These are phyloP conservation scores for Tuber melanosporum DNA, from an alignment of 495 filamentous ascomycete species.

Conservation along the genomic window DNA sequence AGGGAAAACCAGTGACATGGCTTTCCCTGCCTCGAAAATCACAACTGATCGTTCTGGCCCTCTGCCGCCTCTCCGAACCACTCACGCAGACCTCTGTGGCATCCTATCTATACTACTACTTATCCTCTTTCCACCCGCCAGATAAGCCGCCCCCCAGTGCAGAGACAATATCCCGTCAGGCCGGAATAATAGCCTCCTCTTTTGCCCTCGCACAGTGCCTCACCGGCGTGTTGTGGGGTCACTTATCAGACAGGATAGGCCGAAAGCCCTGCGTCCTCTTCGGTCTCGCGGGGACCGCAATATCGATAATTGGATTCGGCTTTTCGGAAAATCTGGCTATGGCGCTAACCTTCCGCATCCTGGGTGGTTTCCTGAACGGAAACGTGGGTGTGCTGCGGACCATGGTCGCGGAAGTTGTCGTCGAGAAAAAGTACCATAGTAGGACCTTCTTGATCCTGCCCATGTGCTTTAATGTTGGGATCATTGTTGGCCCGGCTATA, in stretches of 20 bases:
- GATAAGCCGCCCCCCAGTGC: conserved; percentile 13
- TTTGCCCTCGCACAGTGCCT: conserved; percentile 74
- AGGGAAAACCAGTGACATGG: conserved; percentile 17
- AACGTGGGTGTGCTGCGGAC: conserved; percentile 77
- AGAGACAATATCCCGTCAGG: conserved; percentile 43
- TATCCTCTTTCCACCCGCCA: conserved; percentile 24
- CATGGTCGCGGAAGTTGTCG: conserved; percentile 65
- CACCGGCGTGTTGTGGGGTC: conserved; percentile 81
- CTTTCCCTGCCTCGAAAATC: conserved; percentile 28
- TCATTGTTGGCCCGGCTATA: conserved; percentile 59
- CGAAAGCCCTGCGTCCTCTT: conserved; percentile 77
- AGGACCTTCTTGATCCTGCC: conserved; percentile 75
- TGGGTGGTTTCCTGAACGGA: conserved; percentile 76
- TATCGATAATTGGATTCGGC: conserved; percentile 75
- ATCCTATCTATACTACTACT: conserved; percentile 63
- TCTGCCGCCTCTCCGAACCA: conserved; percentile 78
- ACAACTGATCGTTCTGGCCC: conserved; percentile 46
- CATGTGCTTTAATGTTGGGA: conserved; percentile 69
- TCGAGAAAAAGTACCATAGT: conserved; percentile 61
- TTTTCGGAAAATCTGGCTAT: conserved; percentile 73
- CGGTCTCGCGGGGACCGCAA: conserved; percentile 71
- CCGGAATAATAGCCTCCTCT: conserved; percentile 76
- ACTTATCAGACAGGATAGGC: conserved; percentile 70
- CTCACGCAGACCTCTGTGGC: conserved; percentile 83
- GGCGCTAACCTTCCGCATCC: conserved; percentile 63